Conservation (phyloP, 1,284 basidiomycete genomes). For the Apiotrichum akiyoshidainum region DNA sequence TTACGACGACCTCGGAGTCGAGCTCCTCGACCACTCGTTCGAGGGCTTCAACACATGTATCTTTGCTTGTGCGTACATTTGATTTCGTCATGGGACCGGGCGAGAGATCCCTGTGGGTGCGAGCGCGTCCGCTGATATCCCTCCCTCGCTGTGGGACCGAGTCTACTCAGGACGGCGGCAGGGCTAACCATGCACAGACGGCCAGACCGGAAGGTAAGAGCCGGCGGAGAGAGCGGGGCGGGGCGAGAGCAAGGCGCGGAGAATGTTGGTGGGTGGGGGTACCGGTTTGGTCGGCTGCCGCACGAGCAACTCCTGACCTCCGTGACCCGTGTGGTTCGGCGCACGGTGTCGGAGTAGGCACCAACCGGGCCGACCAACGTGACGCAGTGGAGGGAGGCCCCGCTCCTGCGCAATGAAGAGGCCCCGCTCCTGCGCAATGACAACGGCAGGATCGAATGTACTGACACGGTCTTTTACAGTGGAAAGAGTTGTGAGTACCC, state of each 20-base stretch:
- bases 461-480: constrained; percentile 23
- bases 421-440: too few relatives aligned
- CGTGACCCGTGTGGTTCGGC: too few relatives aligned
- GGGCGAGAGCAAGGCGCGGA: neutral
- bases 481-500: constrained; percentile 46
- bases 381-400: too few relatives aligned
- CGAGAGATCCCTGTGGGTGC: neutral
- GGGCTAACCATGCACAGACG: constrained; percentile 31
- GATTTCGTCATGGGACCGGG: neutral
- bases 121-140: too few relatives aligned
- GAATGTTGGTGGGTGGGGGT: too few relatives aligned
- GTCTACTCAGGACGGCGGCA: neutral
- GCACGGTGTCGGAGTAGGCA: too few relatives aligned
- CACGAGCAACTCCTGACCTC: too few relatives aligned
- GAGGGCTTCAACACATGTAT: constrained; percentile 97
- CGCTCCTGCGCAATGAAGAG: too few relatives aligned
- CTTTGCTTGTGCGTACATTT: constrained; percentile 80
- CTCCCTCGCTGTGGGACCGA: too few relatives aligned
- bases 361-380: too few relatives aligned
- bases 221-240: neutral
- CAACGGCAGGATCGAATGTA: neutral
- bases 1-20: constrained; percentile 91
- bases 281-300: too few relatives aligned
- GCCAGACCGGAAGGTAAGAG: constrained; percentile 48
- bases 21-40: constrained; percentile 91